Percentiles rank a stretch among this genome's conserved stretches.
Evolutionary conservation across 2,329 filamentous ascomycete species (phyloP).

Genomic region (Lecanicillium sp.): DNA sequence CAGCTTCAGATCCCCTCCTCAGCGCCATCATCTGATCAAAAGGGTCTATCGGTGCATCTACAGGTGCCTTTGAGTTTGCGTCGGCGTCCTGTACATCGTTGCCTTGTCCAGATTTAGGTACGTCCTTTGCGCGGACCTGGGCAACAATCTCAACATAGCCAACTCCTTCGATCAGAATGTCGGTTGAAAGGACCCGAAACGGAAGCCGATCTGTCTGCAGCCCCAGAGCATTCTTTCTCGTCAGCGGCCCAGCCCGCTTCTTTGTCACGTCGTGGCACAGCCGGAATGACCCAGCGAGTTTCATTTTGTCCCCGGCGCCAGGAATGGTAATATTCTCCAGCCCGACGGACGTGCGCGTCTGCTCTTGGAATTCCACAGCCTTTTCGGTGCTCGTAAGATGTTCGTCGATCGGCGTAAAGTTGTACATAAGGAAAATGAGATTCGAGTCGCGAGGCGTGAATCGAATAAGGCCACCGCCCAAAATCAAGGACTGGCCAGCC

Average conservation of each 20-base stretch:
- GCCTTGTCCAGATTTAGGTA: conserved; percentile 17
- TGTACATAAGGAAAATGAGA: conserved; percentile 67
- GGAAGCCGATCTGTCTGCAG: conserved; percentile 63
- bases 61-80: conserved; percentile 7
- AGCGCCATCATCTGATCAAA: conserved; percentile 19
- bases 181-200: conserved; percentile 71
- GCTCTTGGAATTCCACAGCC: conserved; percentile 63
- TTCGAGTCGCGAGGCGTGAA: conserved; percentile 65
- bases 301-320: conserved; percentile 49
- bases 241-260: conserved; percentile 65
- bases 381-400: conserved; percentile 78
- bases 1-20: conserved; percentile 14
- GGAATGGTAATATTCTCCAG: conserved; percentile 57
- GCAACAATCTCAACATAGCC: conserved; percentile 87
- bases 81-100: too few species aligned
- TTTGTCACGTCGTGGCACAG: conserved; percentile 80
- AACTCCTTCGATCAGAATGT: conserved; percentile 84
- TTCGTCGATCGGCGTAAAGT: conserved; percentile 70
- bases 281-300: conserved; percentile 65
- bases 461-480: conserved; percentile 74
- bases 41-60: conserved; percentile 11
- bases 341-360: conserved; percentile 46
- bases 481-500: conserved; percentile 68
- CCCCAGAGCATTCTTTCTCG: conserved; percentile 52
- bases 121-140: conserved; percentile 62